phyloP scores from a whole-genome alignment of 495 filamentous ascomycete genomes.

The Trichocladium uniseriatum region DNA sequence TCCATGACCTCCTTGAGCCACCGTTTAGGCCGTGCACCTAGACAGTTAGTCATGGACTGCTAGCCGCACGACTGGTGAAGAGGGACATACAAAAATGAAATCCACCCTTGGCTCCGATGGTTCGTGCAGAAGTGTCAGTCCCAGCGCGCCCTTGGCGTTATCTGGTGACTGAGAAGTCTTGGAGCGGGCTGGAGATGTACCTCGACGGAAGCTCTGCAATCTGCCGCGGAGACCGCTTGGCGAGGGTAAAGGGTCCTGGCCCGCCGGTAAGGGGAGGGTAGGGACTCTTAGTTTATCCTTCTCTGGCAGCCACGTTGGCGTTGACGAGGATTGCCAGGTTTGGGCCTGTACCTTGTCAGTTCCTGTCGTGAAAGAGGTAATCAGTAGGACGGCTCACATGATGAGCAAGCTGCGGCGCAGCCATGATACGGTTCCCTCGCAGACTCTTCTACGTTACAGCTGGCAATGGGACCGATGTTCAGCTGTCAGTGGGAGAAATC shows the following conservation, averaged over 20 bases:
- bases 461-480: not conserved
- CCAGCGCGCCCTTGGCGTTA: constrained; percentile 5
- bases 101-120: constrained; percentile 17
- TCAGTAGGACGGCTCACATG: not conserved
- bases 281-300: not conserved
- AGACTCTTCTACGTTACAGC: not conserved
- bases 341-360: constrained; percentile 4
- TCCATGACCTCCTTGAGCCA: constrained; percentile 23
- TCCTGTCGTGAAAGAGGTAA: not conserved
- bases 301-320: constrained; percentile 6
- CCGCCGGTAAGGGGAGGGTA: not conserved
- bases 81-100: constrained; percentile 17
- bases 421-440: not conserved
- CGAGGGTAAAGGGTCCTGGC: constrained; percentile 3
- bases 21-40: constrained; percentile 25
- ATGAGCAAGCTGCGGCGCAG: not conserved
- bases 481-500: not conserved
- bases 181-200: constrained; percentile 8
- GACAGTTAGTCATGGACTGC: not conserved
- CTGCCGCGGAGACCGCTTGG: constrained; percentile 8
- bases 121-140: constrained; percentile 11
- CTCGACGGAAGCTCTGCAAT: constrained; percentile 9
- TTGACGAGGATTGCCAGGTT: not conserved
- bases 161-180: constrained; percentile 11
- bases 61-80: not conserved